phyloP scores from a whole-genome alignment of 352 stramenopile species.

The Globisporangium emineosum region DNA sequence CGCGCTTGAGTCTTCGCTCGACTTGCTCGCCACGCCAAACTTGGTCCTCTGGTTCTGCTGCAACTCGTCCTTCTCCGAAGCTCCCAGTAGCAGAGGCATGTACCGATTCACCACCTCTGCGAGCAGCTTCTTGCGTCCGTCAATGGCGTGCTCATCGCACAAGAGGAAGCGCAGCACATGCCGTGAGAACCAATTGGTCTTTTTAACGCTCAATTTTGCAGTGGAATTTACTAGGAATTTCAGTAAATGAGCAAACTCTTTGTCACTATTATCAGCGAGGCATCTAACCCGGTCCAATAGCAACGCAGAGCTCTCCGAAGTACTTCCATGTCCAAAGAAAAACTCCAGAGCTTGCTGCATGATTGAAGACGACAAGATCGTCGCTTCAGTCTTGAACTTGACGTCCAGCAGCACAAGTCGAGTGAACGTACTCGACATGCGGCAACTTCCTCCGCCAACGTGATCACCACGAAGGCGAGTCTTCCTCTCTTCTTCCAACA shows the following conservation, averaged over 20 bases:
- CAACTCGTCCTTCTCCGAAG: constrained; percentile 23
- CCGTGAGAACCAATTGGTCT: constrained; percentile 71
- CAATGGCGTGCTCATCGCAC: constrained; percentile 26
- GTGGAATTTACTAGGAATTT: constrained; percentile 40
- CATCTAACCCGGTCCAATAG: constrained; percentile 29
- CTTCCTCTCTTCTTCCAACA: constrained; percentile 49
- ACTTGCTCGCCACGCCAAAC: background rate
- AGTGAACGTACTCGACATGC: constrained; percentile 40
- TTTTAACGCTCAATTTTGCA: constrained; percentile 52
- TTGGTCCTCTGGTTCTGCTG: constrained; percentile 22
- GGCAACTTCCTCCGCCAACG: constrained; percentile 15
- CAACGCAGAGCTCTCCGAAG: constrained; percentile 36
- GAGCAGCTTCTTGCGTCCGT: constrained; percentile 28
- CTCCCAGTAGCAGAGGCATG: constrained; percentile 53
- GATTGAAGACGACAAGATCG: constrained; percentile 31
- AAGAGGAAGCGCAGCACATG: constrained; percentile 63
- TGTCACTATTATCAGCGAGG: constrained; percentile 18
- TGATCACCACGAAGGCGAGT: constrained; percentile 16
- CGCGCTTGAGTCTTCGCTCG: background rate
- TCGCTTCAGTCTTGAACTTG: constrained; percentile 22
- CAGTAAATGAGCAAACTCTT: constrained; percentile 32
- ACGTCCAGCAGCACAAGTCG: constrained; percentile 36
- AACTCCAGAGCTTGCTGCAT: constrained; percentile 48
- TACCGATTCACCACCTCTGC: constrained; percentile 34
- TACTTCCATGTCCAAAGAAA: constrained; percentile 42